phyloP scores from a whole-genome alignment of 495 filamentous ascomycete genomes.

The Cladorrhinum samala region DNA sequence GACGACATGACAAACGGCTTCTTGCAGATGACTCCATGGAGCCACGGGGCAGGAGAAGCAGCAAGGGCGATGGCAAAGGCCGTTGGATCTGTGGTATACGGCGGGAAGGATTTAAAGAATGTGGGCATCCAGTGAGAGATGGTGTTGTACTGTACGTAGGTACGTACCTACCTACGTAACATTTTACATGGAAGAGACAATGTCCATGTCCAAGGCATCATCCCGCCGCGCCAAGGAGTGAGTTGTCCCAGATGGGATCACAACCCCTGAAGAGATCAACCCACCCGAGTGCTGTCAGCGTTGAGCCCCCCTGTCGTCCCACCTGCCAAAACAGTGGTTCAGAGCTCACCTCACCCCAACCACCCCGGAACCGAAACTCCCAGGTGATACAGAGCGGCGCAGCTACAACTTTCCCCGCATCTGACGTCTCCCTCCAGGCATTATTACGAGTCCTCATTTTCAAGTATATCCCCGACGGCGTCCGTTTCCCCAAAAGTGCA shows the following conservation, averaged over 20 bases:
- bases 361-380: background rate
- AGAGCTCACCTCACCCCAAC: background rate
- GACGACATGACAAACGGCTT: slow-evolving; percentile 28
- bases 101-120: background rate
- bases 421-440: background rate
- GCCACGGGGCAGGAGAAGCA: slow-evolving; percentile 22
- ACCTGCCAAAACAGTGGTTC: background rate
- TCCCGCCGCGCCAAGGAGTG: too few species aligned
- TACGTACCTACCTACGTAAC: too few species aligned
- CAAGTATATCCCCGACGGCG: too few species aligned
- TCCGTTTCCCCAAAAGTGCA: too few species aligned
- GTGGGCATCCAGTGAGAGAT: too few species aligned
- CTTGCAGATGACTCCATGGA: slow-evolving; percentile 35
- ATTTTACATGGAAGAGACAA: too few species aligned
- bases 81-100: background rate
- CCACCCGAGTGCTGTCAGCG: background rate
- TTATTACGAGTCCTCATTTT: background rate
- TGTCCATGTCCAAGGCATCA: too few species aligned
- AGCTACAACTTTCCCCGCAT: too few species aligned
- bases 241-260: too few species aligned
- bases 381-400: too few species aligned
- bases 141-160: too few species aligned
- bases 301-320: background rate
- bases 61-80: background rate
- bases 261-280: background rate